These are phyloP conservation scores for Coniochaeta prunicola DNA, from an alignment of 2,329 filamentous ascomycete genomes.

Conservation along the genomic window DNA sequence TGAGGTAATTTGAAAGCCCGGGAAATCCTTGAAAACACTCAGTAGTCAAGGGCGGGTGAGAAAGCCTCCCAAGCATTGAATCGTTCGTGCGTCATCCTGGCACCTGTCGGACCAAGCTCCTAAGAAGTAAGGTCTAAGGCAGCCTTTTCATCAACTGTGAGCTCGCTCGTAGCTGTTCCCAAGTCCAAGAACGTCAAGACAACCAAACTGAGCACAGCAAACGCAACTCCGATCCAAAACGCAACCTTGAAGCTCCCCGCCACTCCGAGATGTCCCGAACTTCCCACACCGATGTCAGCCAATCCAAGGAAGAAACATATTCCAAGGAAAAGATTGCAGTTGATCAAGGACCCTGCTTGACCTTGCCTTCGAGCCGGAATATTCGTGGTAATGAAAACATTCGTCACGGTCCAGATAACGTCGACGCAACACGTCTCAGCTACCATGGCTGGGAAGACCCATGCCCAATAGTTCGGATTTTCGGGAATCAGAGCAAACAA, in stretches of 20 bases:
- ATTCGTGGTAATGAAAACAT: constrained; percentile 60
- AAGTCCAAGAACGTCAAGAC: constrained; percentile 28
- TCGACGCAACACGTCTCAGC: constrained; percentile 58
- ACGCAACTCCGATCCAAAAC: constrained; percentile 53
- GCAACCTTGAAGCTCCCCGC: constrained; percentile 49
- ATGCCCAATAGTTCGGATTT: constrained; percentile 54
- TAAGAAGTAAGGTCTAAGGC: neutral
- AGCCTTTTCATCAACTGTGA: neutral
- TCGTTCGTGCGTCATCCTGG: too few species aligned
- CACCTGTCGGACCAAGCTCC: neutral
- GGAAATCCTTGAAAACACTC: too few species aligned
- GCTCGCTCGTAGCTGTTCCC: constrained; percentile 42
- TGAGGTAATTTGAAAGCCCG: too few species aligned
- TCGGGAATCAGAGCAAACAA: constrained; percentile 49
- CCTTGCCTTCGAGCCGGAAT: constrained; percentile 53
- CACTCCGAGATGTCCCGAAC: constrained; percentile 31
- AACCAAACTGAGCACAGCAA: constrained; percentile 10
- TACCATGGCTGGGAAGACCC: constrained; percentile 53
- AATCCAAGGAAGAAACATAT: constrained; percentile 58
- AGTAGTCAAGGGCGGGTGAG: too few species aligned
- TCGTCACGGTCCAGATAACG: constrained; percentile 58
- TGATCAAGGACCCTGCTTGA: constrained; percentile 57
- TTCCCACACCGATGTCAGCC: constrained; percentile 47
- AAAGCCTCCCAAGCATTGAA: too few species aligned
- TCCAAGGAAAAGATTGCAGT: constrained; percentile 53